Conservation (phyloP, 2,329 filamentous ascomycete genomes). For the Clarireedia homoeocarpa region DNA sequence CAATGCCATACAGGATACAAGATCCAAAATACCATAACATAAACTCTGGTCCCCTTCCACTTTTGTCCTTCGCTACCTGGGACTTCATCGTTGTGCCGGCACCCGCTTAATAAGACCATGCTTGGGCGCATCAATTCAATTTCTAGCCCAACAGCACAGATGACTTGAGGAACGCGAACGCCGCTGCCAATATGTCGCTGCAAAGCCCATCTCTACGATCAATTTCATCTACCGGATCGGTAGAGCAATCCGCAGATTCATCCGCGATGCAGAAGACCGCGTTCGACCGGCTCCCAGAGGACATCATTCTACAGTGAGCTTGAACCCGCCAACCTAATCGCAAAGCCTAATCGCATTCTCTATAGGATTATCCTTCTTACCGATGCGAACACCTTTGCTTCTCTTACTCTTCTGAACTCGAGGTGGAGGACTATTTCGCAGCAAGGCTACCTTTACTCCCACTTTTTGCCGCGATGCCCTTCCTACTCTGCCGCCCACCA, state of each 20-base stretch:
- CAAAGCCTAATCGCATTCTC: conserved; percentile 11
- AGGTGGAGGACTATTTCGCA: conserved; percentile 60
- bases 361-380: conserved; percentile 51
- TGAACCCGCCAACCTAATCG: neutral
- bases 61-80: too few relatives aligned
- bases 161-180: neutral
- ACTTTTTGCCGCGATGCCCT: conserved; percentile 53
- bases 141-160: neutral
- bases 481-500: conserved; percentile 47
- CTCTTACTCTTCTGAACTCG: conserved; percentile 55
- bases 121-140: neutral
- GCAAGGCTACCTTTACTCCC: conserved; percentile 53
- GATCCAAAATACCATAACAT: too few relatives aligned
- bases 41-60: too few relatives aligned
- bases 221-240: neutral
- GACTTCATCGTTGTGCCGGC: too few relatives aligned
- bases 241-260: neutral
- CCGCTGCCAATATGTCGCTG: neutral
- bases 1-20: too few relatives aligned
- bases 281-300: conserved; percentile 54
- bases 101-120: too few relatives aligned
- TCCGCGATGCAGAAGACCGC: conserved; percentile 11
- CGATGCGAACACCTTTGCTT: conserved; percentile 58
- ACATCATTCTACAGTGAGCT: conserved; percentile 62
- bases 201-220: conserved; percentile 1